Percentiles rank a stretch among this genome's conserved stretches.
Conservation (phyloP, 2,329 filamentous ascomycete genomes). For the Pseudogymnoascus sp. region DNA sequence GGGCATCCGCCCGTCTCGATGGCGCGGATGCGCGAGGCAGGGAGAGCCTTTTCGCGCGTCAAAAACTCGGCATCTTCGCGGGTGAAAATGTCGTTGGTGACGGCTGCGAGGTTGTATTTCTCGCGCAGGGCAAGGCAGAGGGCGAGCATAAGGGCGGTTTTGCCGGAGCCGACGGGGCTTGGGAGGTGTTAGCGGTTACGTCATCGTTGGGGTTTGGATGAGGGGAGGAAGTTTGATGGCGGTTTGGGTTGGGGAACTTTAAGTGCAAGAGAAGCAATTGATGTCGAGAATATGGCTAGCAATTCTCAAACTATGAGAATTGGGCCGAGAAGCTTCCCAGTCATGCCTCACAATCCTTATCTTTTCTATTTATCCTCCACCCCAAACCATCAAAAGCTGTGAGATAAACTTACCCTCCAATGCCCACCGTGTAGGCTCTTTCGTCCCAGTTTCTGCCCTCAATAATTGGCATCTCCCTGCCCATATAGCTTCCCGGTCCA, state of each 20-base stretch:
- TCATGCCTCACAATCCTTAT: not conserved
- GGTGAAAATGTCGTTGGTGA: conserved; percentile 99
- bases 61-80: conserved; percentile 97
- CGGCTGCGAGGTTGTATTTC: conserved; percentile 79
- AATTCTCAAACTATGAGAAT: not conserved
- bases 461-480: conserved; percentile 87
- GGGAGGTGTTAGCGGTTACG: not conserved
- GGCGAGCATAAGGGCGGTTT: conserved; percentile 92
- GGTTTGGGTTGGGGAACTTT: not conserved
- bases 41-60: conserved; percentile 75
- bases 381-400: not conserved
- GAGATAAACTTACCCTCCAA: conserved; percentile 67
- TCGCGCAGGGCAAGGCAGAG: conserved; percentile 79
- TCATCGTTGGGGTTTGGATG: not conserved
- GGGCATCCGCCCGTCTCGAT: conserved; percentile 98
- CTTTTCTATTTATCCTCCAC: not conserved
- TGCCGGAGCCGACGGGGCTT: conserved; percentile 92
- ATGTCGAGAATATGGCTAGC: not conserved
- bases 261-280: not conserved
- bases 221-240: not conserved
- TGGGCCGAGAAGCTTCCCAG: not conserved
- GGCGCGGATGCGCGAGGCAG: conserved; percentile 76
- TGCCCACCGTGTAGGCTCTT: conserved; percentile 91
- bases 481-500: conserved; percentile 82
- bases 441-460: conserved; percentile 83